Base-by-base conservation (phyloP, 2,329 filamentous ascomycete species). In the Colletotrichum coccodes region DNA sequence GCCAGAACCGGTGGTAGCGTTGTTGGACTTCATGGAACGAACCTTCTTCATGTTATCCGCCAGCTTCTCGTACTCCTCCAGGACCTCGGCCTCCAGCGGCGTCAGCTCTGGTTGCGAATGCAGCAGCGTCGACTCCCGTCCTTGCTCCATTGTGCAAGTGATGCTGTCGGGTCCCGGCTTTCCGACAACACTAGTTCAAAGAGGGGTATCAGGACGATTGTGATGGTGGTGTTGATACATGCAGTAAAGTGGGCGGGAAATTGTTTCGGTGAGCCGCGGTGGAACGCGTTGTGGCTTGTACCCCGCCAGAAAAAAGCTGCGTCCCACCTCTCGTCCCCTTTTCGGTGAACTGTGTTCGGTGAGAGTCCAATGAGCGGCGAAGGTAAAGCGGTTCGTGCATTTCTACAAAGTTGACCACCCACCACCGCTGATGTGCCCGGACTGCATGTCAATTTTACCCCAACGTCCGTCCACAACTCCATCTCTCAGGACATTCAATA, bases 31-130 rank as follows among this genome's bases (percentile, higher is more conserved):
- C 42, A 59, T 34, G 12, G 40, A 21, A 62, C 81, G 68, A 81
- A 95, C 96, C 83, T 92, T 92, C 76, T 97, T 97, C 87, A 99
- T 91, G 77, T 98, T 99, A 74, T 92, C 91, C 0, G 95, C 89
- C 36, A 99, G 83, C 16, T 92, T 87, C 73, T 95, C 90, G 77
- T 99, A 99, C 80, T 99, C 96, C 71, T 98, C 94, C 1, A 99
- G 85, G 1, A 99, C 92, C 78, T 98, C 94, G 79, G 97, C 95
- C 83, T 99, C 95, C 8, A 97, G 87, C 5, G 94, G 92, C 1
- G 91, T 87, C 70, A 97, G 84, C 75, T 91, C 89, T 26, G 86
- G 85, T 36, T 82, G 81, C 3, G 82, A 79, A 46, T 69, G 66
- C 54, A 83, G 76, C 9, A 82, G 73, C 23, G 49, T 34, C 12